Evolutionary conservation across 805 yeast species (phyloP).

Genomic region (Wilhelminamyces savonicus): DNA sequence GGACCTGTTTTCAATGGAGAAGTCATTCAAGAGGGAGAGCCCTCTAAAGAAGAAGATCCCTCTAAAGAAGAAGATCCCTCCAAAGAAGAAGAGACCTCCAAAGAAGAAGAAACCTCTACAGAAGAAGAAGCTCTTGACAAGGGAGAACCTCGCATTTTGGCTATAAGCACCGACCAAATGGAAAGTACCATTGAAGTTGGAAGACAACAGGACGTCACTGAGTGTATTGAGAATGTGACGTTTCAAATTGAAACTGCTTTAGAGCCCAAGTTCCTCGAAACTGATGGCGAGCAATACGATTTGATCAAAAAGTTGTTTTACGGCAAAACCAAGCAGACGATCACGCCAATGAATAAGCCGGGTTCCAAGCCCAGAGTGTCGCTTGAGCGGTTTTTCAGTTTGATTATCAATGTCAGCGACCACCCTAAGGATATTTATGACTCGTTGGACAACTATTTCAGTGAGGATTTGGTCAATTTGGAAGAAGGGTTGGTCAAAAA

Average conservation of each 20-base stretch:
- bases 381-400: conserved; percentile 70
- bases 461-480: conserved; percentile 61
- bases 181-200: conserved; percentile 76
- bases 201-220: conserved; percentile 95
- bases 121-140: too few species aligned
- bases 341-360: conserved; percentile 50
- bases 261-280: conserved; percentile 56
- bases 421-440: conserved; percentile 88
- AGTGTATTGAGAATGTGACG: conserved; percentile 90
- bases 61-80: neutral
- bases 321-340: conserved; percentile 77
- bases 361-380: conserved; percentile 25
- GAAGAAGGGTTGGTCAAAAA: conserved; percentile 72
- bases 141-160: conserved; percentile 14
- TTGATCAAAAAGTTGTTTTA: conserved; percentile 73
- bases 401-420: conserved; percentile 80
- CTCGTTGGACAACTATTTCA: conserved; percentile 80
- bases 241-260: conserved; percentile 87
- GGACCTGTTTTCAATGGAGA: too few species aligned
- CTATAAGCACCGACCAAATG: conserved; percentile 55
- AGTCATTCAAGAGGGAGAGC: too few species aligned
- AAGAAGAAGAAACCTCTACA: neutral
- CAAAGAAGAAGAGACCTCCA: neutral
- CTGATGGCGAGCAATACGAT: conserved; percentile 78
- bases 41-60: too few species aligned